Evolutionary conservation across 345 rosid genomes (phyloP), one percentile per base, ranked within the genome.

Genomic region (Pelargonium nanum): DNA sequence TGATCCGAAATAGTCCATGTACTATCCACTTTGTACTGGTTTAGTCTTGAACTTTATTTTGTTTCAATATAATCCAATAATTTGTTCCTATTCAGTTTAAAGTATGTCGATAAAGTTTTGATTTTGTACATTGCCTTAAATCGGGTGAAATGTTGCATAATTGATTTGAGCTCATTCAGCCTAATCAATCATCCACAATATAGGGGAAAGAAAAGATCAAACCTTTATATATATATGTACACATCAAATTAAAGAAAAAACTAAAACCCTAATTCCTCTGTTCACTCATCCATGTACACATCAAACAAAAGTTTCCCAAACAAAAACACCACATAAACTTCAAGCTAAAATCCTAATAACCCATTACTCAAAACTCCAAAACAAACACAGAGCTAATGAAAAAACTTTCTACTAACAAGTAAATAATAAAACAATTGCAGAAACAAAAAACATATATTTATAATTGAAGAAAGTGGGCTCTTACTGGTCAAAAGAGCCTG

Each of bases 401-500:
- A 23, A 53, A 30, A n/a, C n/a, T n/a, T 4, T 45, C 52, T 19
- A n/a, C 21, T 22, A 28, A 22, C 21, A 66, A 52, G 24, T 23
- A 60, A 22, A 26, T 22, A 24, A 61, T n/a, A n/a, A n/a, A n/a
- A n/a, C n/a, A n/a, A n/a, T n/a, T n/a, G n/a, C n/a, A n/a, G n/a
- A n/a, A n/a, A n/a, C n/a, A n/a, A n/a, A n/a, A n/a, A n/a, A n/a
- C n/a, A n/a, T n/a, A n/a, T n/a, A n/a, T n/a, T n/a, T n/a, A n/a
- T n/a, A n/a, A n/a, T n/a, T n/a, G n/a, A n/a, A 45, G 8, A 48
- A 17, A 6, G 19, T 15, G 57, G 68, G 10, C 12, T 59, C 65
- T 58, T 32, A 63, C 69, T 63, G 16, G 53, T 60, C 53, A 76
- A 25, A 45, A 57, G 62, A 57, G 24, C 22, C 10, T 51, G 58